Percentiles rank a stretch among this genome's conserved stretches.
Evolutionary conservation across 345 rosid genomes (phyloP).

Genomic region (Corchorus capsularis): DNA sequence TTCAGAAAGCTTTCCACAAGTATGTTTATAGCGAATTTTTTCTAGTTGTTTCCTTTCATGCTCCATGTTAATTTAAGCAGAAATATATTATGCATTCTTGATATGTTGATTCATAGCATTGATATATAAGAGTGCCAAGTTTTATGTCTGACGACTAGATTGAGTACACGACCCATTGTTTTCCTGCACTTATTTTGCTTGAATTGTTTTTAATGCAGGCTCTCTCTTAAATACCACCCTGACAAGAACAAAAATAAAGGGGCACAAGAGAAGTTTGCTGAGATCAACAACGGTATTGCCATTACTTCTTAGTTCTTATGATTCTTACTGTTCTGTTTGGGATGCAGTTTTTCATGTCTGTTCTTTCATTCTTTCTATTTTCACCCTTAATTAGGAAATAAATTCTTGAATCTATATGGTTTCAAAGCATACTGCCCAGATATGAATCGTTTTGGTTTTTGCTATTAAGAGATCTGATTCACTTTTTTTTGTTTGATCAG

Average conservation of each 20-base stretch:
- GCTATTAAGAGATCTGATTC: conserved; percentile 10
- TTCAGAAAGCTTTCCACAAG: conserved; percentile 99
- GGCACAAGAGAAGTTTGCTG: conserved; percentile 86
- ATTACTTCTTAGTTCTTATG: conserved; percentile 6
- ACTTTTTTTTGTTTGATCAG: conserved; percentile 44
- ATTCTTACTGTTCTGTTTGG: neutral
- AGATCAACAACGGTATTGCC: conserved; percentile 82
- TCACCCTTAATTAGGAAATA: neutral
- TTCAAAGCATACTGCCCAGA: neutral
- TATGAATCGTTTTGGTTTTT: neutral
- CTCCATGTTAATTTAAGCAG: neutral
- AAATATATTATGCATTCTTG: neutral
- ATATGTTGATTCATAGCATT: neutral
- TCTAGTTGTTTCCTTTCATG: neutral
- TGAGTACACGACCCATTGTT: too few relatives aligned
- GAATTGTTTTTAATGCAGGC: conserved; percentile 45
- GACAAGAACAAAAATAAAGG: conserved; percentile 87
- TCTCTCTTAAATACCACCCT: conserved; percentile 82
- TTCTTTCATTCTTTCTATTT: neutral
- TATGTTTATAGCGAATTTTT: conserved; percentile 29
- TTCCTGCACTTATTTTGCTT: neutral
- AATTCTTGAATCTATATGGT: neutral
- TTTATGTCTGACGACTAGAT: too few relatives aligned
- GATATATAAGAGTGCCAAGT: neutral
- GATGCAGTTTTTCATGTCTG: neutral